A percentile compares a stretch with the other conserved stretches of the same genome.
Conservation (phyloP, 164 flowering plant species). For the Aristolochia contorta region DNA sequence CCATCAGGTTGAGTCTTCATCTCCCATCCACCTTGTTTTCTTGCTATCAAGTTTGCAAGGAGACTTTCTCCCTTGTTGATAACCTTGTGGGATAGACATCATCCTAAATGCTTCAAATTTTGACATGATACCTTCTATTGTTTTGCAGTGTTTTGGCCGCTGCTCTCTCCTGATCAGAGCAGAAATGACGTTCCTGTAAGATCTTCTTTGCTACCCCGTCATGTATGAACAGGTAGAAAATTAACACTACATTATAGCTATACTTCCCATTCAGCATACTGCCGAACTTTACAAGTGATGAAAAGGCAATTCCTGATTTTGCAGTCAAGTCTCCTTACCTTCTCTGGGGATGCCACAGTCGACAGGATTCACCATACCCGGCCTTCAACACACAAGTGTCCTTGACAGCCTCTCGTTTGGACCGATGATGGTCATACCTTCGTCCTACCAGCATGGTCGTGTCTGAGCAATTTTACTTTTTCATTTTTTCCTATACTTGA, state of each 20-base stretch:
- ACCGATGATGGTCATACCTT: slow-evolving; percentile 38
- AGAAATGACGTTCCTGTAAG: slow-evolving; percentile 30
- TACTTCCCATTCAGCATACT: background rate
- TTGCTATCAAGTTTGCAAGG: background rate
- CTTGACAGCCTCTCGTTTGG: slow-evolving; percentile 19
- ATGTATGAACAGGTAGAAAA: slow-evolving; percentile 35
- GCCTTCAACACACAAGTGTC: slow-evolving; percentile 37
- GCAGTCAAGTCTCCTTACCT: slow-evolving; percentile 43
- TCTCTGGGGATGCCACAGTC: slow-evolving; percentile 40
- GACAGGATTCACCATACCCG: slow-evolving; percentile 34
- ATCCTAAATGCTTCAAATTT: too few relatives aligned
- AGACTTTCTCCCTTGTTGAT: background rate
- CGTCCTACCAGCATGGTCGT: slow-evolving; percentile 39
- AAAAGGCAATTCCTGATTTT: background rate
- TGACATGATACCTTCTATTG: background rate
- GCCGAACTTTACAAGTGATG: background rate
- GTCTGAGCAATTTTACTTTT: slow-evolving; percentile 15
- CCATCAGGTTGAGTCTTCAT: slow-evolving; percentile 34
- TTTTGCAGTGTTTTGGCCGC: slow-evolving; percentile 58
- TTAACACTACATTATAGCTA: background rate
- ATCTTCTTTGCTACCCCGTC: slow-evolving; percentile 51
- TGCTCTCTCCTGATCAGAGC: slow-evolving; percentile 36
- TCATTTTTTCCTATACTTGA: background rate
- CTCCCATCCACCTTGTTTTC: background rate
- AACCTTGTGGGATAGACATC: too few relatives aligned